Conservation (phyloP, 2,329 filamentous ascomycete genomes). For the Ilyonectria destructans region DNA sequence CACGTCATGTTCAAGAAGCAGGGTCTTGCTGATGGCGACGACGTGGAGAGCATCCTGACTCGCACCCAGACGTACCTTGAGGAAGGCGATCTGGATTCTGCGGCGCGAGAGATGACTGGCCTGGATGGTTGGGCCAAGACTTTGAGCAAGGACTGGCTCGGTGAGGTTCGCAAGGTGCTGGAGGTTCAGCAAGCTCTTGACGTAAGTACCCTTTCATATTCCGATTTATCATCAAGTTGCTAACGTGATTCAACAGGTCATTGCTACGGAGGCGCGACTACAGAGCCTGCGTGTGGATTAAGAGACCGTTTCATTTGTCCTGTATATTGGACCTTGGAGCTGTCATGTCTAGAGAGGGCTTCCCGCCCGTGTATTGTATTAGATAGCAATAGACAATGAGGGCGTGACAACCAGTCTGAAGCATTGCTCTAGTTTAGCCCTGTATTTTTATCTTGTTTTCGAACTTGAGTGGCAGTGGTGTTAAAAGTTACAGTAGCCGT, state of each 20-base stretch:
- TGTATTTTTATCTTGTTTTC: conserved; percentile 6
- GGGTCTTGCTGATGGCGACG: conserved; percentile 84
- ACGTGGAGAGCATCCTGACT: conserved; percentile 94
- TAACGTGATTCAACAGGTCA: conserved; percentile 72
- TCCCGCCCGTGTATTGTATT: conserved; percentile 57
- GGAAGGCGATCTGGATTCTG: conserved; percentile 92
- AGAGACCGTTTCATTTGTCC: conserved; percentile 53
- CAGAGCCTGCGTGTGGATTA: conserved; percentile 90
- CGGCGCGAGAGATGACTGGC: conserved; percentile 95
- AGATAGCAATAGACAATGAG: conserved; percentile 56
- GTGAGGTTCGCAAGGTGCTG: conserved; percentile 90
- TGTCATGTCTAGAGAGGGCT: conserved; percentile 50
- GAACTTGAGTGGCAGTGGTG: background rate
- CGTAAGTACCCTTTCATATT: conserved; percentile 70
- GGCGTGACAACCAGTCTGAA: conserved; percentile 40
- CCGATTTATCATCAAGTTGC: conserved; percentile 20
- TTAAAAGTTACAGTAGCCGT: background rate
- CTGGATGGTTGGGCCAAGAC: conserved; percentile 96
- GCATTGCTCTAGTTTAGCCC: conserved; percentile 14
- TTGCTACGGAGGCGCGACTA: conserved; percentile 90
- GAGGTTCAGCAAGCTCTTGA: conserved; percentile 98
- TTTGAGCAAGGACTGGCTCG: conserved; percentile 93
- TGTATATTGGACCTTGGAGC: conserved; percentile 55
- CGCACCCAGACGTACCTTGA: conserved; percentile 92
- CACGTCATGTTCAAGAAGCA: conserved; percentile 98